Evolutionary conservation across 495 filamentous ascomycete species (phyloP).

Genomic region (Xylaria venustula): DNA sequence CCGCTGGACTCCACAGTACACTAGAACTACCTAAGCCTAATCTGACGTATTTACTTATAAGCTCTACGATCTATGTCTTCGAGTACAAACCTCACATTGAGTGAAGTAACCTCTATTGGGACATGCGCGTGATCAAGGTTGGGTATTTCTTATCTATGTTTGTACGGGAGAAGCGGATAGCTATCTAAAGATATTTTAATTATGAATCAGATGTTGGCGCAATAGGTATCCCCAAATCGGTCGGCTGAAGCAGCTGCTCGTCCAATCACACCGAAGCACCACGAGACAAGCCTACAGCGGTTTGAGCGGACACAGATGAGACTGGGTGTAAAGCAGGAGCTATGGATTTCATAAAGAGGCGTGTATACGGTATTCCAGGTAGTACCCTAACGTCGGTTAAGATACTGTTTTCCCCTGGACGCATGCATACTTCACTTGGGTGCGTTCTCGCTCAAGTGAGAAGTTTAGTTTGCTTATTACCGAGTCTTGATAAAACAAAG

Average conservation of each 20-base stretch:
- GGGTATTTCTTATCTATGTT: conserved; percentile 3
- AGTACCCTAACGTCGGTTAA: not conserved
- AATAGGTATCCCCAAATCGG: conserved; percentile 2
- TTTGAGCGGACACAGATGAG: not conserved
- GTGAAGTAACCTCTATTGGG: not conserved
- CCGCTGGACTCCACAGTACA: conserved; percentile 2
- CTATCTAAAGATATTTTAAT: not conserved
- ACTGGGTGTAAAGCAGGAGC: not conserved
- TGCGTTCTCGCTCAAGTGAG: not conserved
- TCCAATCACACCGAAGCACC: not conserved
- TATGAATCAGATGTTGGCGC: not conserved
- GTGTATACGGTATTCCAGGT: not conserved
- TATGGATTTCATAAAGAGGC: not conserved
- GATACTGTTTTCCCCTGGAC: not conserved
- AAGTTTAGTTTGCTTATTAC: not conserved
- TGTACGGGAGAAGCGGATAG: not conserved
- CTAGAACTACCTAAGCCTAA: not conserved
- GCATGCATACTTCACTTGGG: not conserved
- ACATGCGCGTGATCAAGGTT: not conserved
- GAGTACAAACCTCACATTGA: not conserved
- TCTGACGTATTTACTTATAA: not conserved
- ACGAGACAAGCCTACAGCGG: not conserved
- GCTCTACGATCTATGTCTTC: not conserved
- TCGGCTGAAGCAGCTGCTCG: not conserved
- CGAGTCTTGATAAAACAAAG: not conserved